Conservation (phyloP, 1,284 basidiomycete species). For the Trichosporon sp. region DNA sequence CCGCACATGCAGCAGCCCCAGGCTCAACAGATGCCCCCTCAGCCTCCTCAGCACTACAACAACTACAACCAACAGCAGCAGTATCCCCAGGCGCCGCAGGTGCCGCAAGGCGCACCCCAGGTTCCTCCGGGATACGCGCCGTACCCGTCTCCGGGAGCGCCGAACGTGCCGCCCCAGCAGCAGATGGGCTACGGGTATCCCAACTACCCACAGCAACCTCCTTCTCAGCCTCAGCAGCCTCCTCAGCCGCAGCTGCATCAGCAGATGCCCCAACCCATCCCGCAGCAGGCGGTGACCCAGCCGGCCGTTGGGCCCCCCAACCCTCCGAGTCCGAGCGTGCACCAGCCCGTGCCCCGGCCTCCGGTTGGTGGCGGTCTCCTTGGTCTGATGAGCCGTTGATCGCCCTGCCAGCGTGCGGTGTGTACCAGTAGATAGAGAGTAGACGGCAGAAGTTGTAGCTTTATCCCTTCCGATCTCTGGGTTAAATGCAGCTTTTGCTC, state of each 20-base stretch:
- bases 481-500: no score
- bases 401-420: no score
- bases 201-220: background rate
- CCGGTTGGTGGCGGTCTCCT: slow-evolving; percentile 32
- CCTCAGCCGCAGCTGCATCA: slow-evolving; percentile 13
- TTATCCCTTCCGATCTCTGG: no score
- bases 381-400: slow-evolving; percentile 26
- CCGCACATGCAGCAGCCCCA: background rate
- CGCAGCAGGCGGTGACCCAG: background rate
- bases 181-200: background rate
- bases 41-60: no score
- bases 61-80: no score
- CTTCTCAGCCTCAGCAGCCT: background rate
- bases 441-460: no score
- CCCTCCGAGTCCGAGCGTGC: slow-evolving; percentile 26
- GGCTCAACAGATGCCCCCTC: background rate
- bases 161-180: no score
- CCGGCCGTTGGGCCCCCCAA: slow-evolving; percentile 1
- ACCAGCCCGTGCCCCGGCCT: slow-evolving; percentile 35
- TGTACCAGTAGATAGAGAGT: no score
- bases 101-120: background rate
- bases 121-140: background rate
- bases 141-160: background rate
- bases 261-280: background rate
- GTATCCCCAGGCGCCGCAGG: background rate